Conservation (phyloP, 1,139 yeast species). For the Cylindricascospora bacillispora region DNA sequence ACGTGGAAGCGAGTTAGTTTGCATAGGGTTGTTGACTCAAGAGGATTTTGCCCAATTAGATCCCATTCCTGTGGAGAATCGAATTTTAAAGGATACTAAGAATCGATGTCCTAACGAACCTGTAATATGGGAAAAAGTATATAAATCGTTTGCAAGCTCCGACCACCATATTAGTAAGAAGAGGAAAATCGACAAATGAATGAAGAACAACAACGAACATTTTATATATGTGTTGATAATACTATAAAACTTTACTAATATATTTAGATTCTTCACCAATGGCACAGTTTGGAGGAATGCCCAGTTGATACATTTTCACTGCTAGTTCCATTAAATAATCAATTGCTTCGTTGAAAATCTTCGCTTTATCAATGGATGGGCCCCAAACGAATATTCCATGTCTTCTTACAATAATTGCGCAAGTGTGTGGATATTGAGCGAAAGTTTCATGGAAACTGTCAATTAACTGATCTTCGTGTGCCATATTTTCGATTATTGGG, state of each 20-base stretch:
- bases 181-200: slow-evolving; percentile 3
- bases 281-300: slow-evolving; percentile 35
- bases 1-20: slow-evolving; percentile 74
- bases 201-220: too few relatives aligned
- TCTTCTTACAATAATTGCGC: slow-evolving; percentile 82
- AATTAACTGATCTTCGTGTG: slow-evolving; percentile 78
- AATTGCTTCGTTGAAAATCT: slow-evolving; percentile 82
- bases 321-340: slow-evolving; percentile 82
- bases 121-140: slow-evolving; percentile 20
- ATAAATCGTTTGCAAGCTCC: slow-evolving; percentile 6
- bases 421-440: slow-evolving; percentile 53
- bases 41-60: slow-evolving; percentile 32
- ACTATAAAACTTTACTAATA: slow-evolving; percentile 10
- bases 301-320: slow-evolving; percentile 58
- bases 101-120: slow-evolving; percentile 25
- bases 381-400: slow-evolving; percentile 98
- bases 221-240: background rate
- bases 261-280: slow-evolving; percentile 31
- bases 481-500: slow-evolving; percentile 85
- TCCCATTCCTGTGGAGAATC: slow-evolving; percentile 1
- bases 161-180: slow-evolving; percentile 2
- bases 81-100: slow-evolving; percentile 26
- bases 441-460: slow-evolving; percentile 54
- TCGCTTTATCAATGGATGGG: slow-evolving; percentile 82
- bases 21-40: slow-evolving; percentile 62